These are phyloP conservation scores for Ceratobasidium sp. DNA, from an alignment of 1,284 basidiomycete species.

Conservation along the genomic window DNA sequence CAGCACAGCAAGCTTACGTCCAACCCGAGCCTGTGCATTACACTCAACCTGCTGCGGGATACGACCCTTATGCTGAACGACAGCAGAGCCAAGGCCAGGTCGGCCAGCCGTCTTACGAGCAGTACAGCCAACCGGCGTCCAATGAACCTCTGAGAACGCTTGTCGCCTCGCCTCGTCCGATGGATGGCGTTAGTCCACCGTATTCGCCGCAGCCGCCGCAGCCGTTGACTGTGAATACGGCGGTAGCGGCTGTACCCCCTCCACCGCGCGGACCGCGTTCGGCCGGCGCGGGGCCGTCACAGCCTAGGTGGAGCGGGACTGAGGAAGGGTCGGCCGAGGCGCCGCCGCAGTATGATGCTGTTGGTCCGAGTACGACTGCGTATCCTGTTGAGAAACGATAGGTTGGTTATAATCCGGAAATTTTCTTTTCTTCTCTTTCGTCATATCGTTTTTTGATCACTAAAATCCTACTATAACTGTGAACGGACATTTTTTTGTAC, in stretches of 20 bases:
- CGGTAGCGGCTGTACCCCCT: conserved; percentile 11
- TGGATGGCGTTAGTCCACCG: conserved; percentile 10
- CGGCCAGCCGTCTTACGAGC: neutral
- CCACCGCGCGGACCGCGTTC: conserved; percentile 21
- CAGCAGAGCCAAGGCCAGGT: neutral
- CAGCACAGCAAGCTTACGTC: conserved; percentile 39
- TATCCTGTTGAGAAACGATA: conserved; percentile 36
- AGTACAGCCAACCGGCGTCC: neutral
- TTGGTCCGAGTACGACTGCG: neutral
- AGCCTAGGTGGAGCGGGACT: conserved; percentile 6
- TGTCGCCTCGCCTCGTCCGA: conserved; percentile 28
- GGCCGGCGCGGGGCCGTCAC: conserved; percentile 26
- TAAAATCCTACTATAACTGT: too few species aligned
- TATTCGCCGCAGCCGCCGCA: conserved; percentile 13
- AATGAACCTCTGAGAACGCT: conserved; percentile 3
- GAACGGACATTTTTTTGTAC: neutral
- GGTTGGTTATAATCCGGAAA: neutral
- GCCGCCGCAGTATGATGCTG: conserved; percentile 27
- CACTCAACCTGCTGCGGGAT: conserved; percentile 12
- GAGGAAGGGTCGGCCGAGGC: conserved; percentile 23
- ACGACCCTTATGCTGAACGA: neutral
- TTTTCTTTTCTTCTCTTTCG: neutral
- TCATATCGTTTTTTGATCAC: neutral
- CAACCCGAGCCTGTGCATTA: conserved; percentile 28
- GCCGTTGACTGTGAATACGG: neutral